Evolutionary conservation across 768 basidiomycete species (phyloP).

Genomic region (Tephrocybe sp.): DNA sequence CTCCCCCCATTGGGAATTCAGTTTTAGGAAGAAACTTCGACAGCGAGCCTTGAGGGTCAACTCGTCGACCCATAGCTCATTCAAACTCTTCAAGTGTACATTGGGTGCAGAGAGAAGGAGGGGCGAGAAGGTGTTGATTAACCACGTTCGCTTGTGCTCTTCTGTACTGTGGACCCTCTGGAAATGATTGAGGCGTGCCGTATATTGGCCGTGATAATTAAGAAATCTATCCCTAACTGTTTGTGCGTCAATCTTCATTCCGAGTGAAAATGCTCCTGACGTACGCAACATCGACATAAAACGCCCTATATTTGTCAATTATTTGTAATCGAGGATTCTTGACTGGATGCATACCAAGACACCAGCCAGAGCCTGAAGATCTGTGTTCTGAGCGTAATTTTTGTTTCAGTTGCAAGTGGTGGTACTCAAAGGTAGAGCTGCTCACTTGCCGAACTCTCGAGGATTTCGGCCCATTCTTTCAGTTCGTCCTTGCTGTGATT

Average conservation of each 20-base stretch:
- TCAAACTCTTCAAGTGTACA: slow-evolving; percentile 36
- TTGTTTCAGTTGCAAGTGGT: background rate
- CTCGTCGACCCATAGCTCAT: slow-evolving; percentile 46
- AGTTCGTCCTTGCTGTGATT: background rate
- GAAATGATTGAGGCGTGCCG: slow-evolving; percentile 36
- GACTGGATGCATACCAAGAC: background rate
- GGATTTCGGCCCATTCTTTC: background rate
- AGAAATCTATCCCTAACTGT: slow-evolving; percentile 26
- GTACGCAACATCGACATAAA: slow-evolving; percentile 12
- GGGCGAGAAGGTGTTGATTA: slow-evolving; percentile 34
- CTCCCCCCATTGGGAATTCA: slow-evolving; percentile 37
- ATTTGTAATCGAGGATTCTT: background rate
- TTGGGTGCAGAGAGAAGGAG: slow-evolving; percentile 43
- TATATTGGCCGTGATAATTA: slow-evolving; percentile 40
- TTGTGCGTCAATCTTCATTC: background rate
- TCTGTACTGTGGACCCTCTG: slow-evolving; percentile 27
- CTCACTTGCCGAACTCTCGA: background rate
- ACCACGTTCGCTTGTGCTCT: slow-evolving; percentile 23
- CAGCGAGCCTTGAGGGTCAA: slow-evolving; percentile 35
- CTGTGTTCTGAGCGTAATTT: background rate
- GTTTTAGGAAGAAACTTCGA: slow-evolving; percentile 32
- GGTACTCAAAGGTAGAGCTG: background rate
- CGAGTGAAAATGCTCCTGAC: background rate
- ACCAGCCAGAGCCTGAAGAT: background rate
- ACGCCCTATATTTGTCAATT: slow-evolving; percentile 4